phyloP scores from a whole-genome alignment of 1,139 yeast species.

The Pichia sp. region DNA sequence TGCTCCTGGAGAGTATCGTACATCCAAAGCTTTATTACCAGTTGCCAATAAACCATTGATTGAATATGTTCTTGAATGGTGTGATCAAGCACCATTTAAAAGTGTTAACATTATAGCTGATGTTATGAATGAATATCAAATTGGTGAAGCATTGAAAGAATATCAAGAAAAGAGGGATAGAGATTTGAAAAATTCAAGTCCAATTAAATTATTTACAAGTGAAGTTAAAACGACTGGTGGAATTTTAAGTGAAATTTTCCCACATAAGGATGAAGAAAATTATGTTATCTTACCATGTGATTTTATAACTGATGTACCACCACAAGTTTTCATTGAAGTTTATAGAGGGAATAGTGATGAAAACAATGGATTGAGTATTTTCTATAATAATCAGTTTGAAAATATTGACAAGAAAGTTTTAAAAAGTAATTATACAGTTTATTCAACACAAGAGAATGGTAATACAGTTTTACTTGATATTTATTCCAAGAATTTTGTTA shows the following conservation, averaged over 20 bases:
- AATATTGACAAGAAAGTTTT: slow-evolving; percentile 70
- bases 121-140: slow-evolving; percentile 24
- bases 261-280: slow-evolving; percentile 37
- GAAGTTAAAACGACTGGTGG: slow-evolving; percentile 58
- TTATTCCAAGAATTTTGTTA: slow-evolving; percentile 56
- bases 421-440: slow-evolving; percentile 49
- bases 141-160: slow-evolving; percentile 27
- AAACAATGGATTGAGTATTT: slow-evolving; percentile 65
- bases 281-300: slow-evolving; percentile 89
- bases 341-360: slow-evolving; percentile 61
- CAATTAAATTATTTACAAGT: slow-evolving; percentile 41
- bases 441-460: slow-evolving; percentile 43
- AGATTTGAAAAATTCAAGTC: slow-evolving; percentile 29
- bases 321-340: slow-evolving; percentile 78
- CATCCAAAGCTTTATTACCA: slow-evolving; percentile 80
- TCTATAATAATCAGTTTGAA: slow-evolving; percentile 65
- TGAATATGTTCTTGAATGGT: slow-evolving; percentile 86
- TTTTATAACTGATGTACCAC: slow-evolving; percentile 84
- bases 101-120: slow-evolving; percentile 50
- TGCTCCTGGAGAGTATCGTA: slow-evolving; percentile 47
- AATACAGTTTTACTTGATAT: slow-evolving; percentile 55
- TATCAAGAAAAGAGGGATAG: slow-evolving; percentile 28
- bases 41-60: slow-evolving; percentile 89
- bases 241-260: slow-evolving; percentile 34
- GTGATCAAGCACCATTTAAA: slow-evolving; percentile 75